A percentile compares a stretch with the other conserved stretches of the same genome.
phyloP scores from a whole-genome alignment of 176 grass and related monocot genomes.

The Triticum timopheevii region DNA sequence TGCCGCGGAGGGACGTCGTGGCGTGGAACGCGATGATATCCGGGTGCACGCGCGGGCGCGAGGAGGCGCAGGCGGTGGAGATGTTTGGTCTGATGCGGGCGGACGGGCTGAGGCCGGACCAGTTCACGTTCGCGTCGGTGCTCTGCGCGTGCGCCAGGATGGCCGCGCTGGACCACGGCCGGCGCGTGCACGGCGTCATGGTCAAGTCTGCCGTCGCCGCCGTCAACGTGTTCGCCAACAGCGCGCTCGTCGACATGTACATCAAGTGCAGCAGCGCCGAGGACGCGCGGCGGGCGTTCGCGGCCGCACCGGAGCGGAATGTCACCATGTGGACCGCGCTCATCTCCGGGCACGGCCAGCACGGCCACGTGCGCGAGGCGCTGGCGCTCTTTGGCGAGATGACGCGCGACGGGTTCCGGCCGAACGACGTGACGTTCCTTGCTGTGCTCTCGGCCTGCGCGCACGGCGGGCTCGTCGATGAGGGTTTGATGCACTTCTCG shows the following conservation, averaged over 20 bases:
- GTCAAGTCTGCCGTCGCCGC: constrained; percentile 25
- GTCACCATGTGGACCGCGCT: constrained; percentile 44
- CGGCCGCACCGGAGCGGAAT: constrained; percentile 38
- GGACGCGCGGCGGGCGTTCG: constrained; percentile 48
- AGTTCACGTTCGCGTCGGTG: constrained; percentile 63
- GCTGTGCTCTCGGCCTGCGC: constrained; percentile 51
- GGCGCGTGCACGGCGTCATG: constrained; percentile 46
- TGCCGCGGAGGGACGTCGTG: constrained; percentile 30
- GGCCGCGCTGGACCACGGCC: constrained; percentile 44
- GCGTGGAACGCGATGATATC: constrained; percentile 64
- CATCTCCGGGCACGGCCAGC: constrained; percentile 59
- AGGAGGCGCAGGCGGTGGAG: constrained; percentile 21
- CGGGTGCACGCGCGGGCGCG: constrained; percentile 27
- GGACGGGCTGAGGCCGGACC: constrained; percentile 39
- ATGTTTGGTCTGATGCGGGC: constrained; percentile 39
- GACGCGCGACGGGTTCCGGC: constrained; percentile 26
- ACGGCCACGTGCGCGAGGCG: constrained; percentile 38
- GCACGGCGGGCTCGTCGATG: constrained; percentile 45
- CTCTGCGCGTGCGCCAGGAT: constrained; percentile 56
- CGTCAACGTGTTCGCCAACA: constrained; percentile 44
- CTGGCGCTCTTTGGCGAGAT: constrained; percentile 44
- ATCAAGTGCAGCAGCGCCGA: constrained; percentile 53
- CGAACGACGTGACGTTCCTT: constrained; percentile 57
- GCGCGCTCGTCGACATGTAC: constrained; percentile 59
- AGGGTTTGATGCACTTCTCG: constrained; percentile 33